Conservation (phyloP, 2,329 filamentous ascomycete genomes). For the Alternaria viburni region DNA sequence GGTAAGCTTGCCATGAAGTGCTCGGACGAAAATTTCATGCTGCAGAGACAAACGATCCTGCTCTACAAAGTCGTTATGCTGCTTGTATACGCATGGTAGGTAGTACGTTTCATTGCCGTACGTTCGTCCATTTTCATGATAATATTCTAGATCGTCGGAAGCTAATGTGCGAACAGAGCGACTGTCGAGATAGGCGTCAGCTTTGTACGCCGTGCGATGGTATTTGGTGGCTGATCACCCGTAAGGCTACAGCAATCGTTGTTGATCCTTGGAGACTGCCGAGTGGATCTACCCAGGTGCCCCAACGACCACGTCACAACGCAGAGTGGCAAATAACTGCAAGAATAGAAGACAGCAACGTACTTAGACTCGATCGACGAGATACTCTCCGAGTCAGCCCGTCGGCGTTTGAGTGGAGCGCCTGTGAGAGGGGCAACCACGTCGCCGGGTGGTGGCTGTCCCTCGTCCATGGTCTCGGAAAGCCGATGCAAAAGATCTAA, state of each 20-base stretch:
- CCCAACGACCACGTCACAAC: not conserved
- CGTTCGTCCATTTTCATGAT: slow-evolving; percentile 65
- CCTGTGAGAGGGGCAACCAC: slow-evolving; percentile 44
- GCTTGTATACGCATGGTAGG: slow-evolving; percentile 62
- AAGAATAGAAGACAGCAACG: slow-evolving; percentile 18
- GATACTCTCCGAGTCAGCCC: slow-evolving; percentile 42
- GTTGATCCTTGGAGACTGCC: not conserved
- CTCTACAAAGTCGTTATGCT: slow-evolving; percentile 61
- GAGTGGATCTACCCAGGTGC: not conserved
- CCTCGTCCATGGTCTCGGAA: slow-evolving; percentile 47
- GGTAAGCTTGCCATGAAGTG: slow-evolving; percentile 45
- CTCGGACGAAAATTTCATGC: slow-evolving; percentile 65
- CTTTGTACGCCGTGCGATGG: not conserved
- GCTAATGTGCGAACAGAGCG: slow-evolving; percentile 47
- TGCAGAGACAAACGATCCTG: slow-evolving; percentile 67
- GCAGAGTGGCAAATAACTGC: not conserved
- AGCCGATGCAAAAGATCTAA: slow-evolving; percentile 24
- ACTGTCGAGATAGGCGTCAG: slow-evolving; percentile 23
- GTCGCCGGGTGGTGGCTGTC: slow-evolving; percentile 46
- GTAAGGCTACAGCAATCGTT: not conserved
- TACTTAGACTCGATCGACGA: slow-evolving; percentile 44
- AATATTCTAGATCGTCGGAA: slow-evolving; percentile 60
- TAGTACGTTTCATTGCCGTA: slow-evolving; percentile 68
- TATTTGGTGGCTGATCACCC: not conserved
- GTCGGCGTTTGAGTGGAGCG: slow-evolving; percentile 41